A percentile compares a stretch with the other conserved stretches of the same genome.
These are phyloP conservation scores for Candida hungchunana DNA, from an alignment of 805 yeast genomes.

Conservation along the genomic window DNA sequence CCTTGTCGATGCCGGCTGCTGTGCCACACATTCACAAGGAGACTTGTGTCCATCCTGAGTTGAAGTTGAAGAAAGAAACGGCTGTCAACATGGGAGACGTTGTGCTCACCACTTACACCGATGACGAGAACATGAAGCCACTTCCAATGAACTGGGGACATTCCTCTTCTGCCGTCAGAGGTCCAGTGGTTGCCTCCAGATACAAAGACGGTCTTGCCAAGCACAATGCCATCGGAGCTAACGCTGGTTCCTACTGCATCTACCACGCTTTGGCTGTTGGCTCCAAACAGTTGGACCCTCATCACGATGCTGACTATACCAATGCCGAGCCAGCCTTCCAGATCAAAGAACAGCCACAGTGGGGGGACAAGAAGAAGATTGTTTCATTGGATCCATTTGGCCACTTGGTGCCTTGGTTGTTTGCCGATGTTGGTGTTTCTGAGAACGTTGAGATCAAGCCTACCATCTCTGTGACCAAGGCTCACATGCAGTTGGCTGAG, in stretches of 20 bases:
- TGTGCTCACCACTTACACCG: constrained; percentile 49
- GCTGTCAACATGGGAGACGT: constrained; percentile 26
- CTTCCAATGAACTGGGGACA: constrained; percentile 52
- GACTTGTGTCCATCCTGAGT: constrained; percentile 10
- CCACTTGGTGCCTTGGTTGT: constrained; percentile 60
- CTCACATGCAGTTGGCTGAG: constrained; percentile 57
- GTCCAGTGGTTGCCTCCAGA: constrained; percentile 56
- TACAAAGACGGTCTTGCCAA: constrained; percentile 42
- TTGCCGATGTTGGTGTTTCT: constrained; percentile 36
- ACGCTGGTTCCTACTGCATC: constrained; percentile 58
- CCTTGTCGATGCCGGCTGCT: constrained; percentile 14
- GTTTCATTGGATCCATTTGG: constrained; percentile 67
- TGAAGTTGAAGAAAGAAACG: constrained; percentile 20
- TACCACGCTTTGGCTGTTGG: constrained; percentile 65
- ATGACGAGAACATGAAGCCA: constrained; percentile 46
- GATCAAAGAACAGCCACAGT: constrained; percentile 49
- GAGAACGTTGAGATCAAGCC: constrained; percentile 57
- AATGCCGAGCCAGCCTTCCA: constrained; percentile 60
- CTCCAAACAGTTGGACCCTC: constrained; percentile 49
- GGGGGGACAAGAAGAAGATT: constrained; percentile 53
- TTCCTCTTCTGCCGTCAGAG: constrained; percentile 42
- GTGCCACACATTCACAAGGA: constrained; percentile 10
- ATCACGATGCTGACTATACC: constrained; percentile 55
- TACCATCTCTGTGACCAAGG: constrained; percentile 63
- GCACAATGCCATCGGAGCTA: constrained; percentile 64